Base-by-base conservation (phyloP, 116 monocot species). In the Phalaenopsis hybrid region DNA sequence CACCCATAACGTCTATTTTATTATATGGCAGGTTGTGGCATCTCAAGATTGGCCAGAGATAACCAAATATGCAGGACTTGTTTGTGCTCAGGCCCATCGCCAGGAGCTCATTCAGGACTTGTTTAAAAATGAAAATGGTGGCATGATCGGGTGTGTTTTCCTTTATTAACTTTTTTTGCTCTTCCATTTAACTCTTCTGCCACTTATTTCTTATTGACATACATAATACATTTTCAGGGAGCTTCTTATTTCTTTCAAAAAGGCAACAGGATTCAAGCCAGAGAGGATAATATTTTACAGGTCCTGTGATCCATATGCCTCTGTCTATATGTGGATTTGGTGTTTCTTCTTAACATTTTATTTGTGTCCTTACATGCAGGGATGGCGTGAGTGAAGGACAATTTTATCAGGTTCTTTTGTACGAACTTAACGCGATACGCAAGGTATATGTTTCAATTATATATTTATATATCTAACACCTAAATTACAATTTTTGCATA, bases 21-120 rank as follows among this genome's bases (percentile, higher is more conserved):
- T 52, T 15, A 31, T 41, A 51, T 57, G 20, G 15, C 81, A 96
- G 96, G 96, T 96, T 76, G 96, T 96, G 78, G 96, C 96, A 28
- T 94, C 96, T 18, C 92, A 92, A 86, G 96, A 96, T 61, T 96
- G 96, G 96, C 96, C 96, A 5, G 94, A 96, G 75, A 85, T 94
- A 17, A 92, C 96, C 6, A 94, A 94, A 41, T 96, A 96, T 89
- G 91, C 94, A 70, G 96, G 92, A 20, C 57, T 94, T 50, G 94
- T 94, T 49, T 85, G 85, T 84, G 96, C 96, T 23, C 96, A 96
- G 82, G 88, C 90, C 0, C 96, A 94, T 85, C 83, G 96, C 11
- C 90, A 96, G 44, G 96, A 96, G 59, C 63, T 96, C 9, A 96
- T 96, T 72, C 86, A 92, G 67, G 96, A 96, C 84, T 81, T 96